Conservation (phyloP, 768 basidiomycete species). For the Tulasnella calospora region DNA sequence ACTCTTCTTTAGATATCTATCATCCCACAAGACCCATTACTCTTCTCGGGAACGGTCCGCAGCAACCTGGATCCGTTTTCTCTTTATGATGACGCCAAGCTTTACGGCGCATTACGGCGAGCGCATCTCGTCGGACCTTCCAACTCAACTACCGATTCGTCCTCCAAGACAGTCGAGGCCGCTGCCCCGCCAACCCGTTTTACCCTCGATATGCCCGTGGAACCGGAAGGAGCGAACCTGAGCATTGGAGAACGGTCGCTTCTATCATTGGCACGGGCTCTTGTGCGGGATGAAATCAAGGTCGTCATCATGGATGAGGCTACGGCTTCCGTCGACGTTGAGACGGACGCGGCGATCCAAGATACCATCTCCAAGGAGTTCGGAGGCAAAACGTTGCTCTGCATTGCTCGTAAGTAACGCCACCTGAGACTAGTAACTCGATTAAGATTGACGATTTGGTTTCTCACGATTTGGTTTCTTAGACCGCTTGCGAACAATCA, state of each 20-base stretch:
- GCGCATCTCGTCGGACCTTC: slow-evolving; percentile 37
- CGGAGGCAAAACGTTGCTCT: slow-evolving; percentile 29
- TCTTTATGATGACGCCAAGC: slow-evolving; percentile 37
- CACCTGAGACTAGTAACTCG: too few species aligned
- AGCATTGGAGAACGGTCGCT: slow-evolving; percentile 37
- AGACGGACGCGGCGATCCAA: slow-evolving; percentile 33
- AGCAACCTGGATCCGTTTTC: slow-evolving; percentile 39
- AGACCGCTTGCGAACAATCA: slow-evolving; percentile 31
- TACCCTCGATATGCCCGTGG: slow-evolving; percentile 41
- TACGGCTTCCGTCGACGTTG: slow-evolving; percentile 35
- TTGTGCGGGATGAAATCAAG: slow-evolving; percentile 38
- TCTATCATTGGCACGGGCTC: slow-evolving; percentile 27
- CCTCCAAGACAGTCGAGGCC: not conserved
- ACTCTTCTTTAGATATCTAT: slow-evolving; percentile 28
- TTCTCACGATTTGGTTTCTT: not conserved
- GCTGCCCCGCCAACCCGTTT: slow-evolving; percentile 32
- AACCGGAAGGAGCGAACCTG: slow-evolving; percentile 43
- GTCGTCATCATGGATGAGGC: slow-evolving; percentile 35
- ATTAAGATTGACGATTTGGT: not conserved
- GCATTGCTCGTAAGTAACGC: slow-evolving; percentile 27
- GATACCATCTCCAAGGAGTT: slow-evolving; percentile 37
- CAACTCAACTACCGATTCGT: not conserved
- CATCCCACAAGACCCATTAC: slow-evolving; percentile 35
- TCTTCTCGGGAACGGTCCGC: slow-evolving; percentile 35
- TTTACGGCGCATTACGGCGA: slow-evolving; percentile 43